Evolutionary conservation across 2,329 filamentous ascomycete genomes (phyloP).

Genomic region (Aspergillus ibericus): DNA sequence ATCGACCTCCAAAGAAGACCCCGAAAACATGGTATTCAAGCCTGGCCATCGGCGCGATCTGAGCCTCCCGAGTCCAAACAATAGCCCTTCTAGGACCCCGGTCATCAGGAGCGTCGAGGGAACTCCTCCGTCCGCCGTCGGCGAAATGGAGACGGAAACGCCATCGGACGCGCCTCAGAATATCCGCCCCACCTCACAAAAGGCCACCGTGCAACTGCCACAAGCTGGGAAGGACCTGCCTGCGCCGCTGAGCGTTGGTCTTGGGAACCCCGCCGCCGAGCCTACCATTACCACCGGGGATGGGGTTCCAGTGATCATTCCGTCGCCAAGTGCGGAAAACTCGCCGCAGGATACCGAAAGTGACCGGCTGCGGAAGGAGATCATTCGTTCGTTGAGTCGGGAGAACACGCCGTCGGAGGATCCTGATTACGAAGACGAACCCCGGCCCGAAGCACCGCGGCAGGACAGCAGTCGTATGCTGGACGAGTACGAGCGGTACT

Average conservation of each 20-base stretch:
- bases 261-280: constrained; percentile 15
- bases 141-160: constrained; percentile 43
- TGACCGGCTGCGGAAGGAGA: constrained; percentile 48
- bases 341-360: constrained; percentile 43
- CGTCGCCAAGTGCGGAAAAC: constrained; percentile 34
- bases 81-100: constrained; percentile 63
- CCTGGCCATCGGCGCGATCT: constrained; percentile 59
- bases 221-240: constrained; percentile 24
- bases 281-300: constrained; percentile 17
- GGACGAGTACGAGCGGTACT: constrained; percentile 40
- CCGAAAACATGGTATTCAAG: constrained; percentile 42
- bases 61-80: constrained; percentile 58
- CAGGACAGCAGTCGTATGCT: constrained; percentile 36
- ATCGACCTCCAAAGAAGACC: constrained; percentile 24
- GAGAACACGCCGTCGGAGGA: constrained; percentile 34
- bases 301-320: constrained; percentile 35
- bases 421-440: constrained; percentile 20
- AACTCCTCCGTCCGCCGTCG: constrained; percentile 45
- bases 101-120: constrained; percentile 48
- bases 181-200: constrained; percentile 8
- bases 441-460: constrained; percentile 20
- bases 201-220: constrained; percentile 10
- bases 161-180: constrained; percentile 25
- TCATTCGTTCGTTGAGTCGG: constrained; percentile 49
- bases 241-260: constrained; percentile 36